phyloP scores from a whole-genome alignment of 2,329 filamentous ascomycete species.

The Verticillium zaregamsianum region DNA sequence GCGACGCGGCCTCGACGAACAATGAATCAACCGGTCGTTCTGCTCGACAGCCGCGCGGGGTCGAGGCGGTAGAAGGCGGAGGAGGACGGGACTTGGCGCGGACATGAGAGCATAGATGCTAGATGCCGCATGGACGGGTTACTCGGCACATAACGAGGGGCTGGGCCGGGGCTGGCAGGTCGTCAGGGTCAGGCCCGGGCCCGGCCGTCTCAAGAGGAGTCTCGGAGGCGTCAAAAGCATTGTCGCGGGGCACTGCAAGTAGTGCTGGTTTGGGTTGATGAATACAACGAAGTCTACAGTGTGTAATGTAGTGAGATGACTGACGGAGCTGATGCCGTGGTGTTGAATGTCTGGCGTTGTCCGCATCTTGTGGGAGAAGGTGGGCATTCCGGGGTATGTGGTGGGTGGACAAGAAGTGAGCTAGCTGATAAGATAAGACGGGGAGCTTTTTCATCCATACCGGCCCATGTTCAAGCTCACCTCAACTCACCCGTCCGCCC shows the following conservation, averaged over 20 bases:
- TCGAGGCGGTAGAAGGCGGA: neutral
- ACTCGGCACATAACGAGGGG: neutral
- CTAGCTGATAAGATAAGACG: conserved; percentile 6
- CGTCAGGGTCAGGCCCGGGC: neutral
- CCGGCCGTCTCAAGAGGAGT: neutral
- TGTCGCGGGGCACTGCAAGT: conserved; percentile 1
- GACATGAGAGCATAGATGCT: neutral
- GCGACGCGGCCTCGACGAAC: neutral
- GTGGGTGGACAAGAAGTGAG: neutral
- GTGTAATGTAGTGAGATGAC: neutral
- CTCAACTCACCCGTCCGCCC: neutral
- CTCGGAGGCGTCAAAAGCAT: conserved; percentile 3
- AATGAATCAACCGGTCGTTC: neutral
- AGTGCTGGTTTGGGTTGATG: conserved; percentile 1
- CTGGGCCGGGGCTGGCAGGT: neutral
- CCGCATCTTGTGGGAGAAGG: neutral
- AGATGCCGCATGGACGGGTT: neutral
- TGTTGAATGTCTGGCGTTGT: neutral
- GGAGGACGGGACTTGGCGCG: neutral
- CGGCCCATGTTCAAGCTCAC: neutral
- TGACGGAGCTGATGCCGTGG: neutral
- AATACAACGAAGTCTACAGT: conserved; percentile 1
- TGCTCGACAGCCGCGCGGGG: neutral
- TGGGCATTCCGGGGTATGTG: neutral
- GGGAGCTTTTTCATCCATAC: neutral